A percentile compares a stretch with the other conserved stretches of the same genome.
Conservation (phyloP, 306 rosid species). For the Vicia villosa region DNA sequence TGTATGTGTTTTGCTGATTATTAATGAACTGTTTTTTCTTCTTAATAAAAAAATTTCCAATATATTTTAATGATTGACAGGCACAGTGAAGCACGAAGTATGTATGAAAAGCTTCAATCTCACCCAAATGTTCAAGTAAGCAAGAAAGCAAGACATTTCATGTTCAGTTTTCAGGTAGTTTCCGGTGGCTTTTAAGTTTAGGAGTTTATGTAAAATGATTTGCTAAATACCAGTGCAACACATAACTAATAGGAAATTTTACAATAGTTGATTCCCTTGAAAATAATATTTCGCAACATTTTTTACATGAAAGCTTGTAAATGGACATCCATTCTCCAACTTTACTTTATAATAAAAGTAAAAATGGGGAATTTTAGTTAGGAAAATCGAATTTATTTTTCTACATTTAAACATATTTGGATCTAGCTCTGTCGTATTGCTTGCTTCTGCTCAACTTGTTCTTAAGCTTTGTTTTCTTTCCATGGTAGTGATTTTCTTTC, state of each 20-base stretch:
- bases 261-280: not conserved
- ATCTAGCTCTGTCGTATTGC: not conserved
- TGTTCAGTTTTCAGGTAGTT: conserved; percentile 80
- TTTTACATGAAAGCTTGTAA: not conserved
- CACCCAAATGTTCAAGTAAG: conserved; percentile 74
- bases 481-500: not conserved
- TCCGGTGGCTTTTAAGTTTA: conserved; percentile 6
- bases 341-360: not conserved
- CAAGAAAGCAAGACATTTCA: conserved; percentile 84
- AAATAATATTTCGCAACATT: not conserved
- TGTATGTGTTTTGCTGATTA: conserved; percentile 11
- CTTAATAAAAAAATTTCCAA: not conserved
- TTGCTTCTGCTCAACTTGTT: not conserved
- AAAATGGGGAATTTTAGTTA: not conserved
- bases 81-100: conserved; percentile 64
- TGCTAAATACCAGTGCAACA: conserved; percentile 19
- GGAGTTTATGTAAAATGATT: conserved; percentile 9
- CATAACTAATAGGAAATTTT: not conserved
- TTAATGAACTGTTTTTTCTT: not conserved
- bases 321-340: not conserved
- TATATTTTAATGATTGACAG: conserved; percentile 50
- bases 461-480: not conserved
- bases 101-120: conserved; percentile 87
- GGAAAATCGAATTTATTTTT: not conserved
- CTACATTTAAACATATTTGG: not conserved